Conservation (phyloP, 345 rosid genomes). For the Garcia nutans region DNA sequence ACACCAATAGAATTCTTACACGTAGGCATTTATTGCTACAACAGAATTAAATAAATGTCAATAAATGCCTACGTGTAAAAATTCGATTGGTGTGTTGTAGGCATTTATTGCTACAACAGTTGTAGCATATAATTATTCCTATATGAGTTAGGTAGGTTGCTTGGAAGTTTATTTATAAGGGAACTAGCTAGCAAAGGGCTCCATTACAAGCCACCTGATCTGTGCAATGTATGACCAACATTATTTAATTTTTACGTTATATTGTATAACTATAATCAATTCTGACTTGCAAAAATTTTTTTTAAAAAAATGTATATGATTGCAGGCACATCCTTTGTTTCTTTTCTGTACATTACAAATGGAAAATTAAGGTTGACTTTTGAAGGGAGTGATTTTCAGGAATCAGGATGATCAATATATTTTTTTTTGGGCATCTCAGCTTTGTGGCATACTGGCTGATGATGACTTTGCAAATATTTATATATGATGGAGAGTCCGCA, state of each 20-base stretch:
- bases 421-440: background rate
- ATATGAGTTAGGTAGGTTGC: background rate
- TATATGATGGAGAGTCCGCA: background rate
- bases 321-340: conserved; percentile 6
- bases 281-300: background rate
- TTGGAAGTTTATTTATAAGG: conserved; percentile 19
- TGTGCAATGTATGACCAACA: background rate
- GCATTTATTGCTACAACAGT: too few relatives aligned
- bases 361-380: conserved; percentile 11
- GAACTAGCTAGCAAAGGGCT: too few relatives aligned
- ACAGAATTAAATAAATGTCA: too few relatives aligned
- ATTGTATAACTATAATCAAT: background rate
- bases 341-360: background rate
- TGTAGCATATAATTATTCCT: too few relatives aligned
- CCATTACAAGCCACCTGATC: background rate
- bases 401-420: background rate
- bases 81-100: too few relatives aligned
- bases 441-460: background rate
- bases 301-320: background rate
- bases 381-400: background rate
- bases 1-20: too few relatives aligned
- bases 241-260: background rate
- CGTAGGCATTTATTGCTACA: too few relatives aligned
- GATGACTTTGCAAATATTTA: too few relatives aligned
- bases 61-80: too few relatives aligned